Conservation (phyloP, 495 filamentous ascomycete species). For the Hypoxylon fuscum region DNA sequence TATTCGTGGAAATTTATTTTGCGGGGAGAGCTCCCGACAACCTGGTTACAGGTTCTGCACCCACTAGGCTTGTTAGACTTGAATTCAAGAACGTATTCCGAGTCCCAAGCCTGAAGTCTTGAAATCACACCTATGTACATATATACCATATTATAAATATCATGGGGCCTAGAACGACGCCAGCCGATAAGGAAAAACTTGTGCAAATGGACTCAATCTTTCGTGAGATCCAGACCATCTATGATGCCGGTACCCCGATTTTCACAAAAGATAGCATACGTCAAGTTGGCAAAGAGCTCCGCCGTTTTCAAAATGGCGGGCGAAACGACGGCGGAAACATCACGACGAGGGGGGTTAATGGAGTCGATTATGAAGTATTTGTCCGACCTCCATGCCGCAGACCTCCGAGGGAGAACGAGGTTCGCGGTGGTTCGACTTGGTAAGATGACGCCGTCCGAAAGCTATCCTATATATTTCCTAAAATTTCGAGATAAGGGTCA, state of each 20-base stretch:
- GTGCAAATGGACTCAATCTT: neutral
- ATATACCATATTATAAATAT: no score
- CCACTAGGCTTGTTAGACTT: no score
- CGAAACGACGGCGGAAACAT: slow-evolving; percentile 15
- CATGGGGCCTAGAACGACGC: neutral
- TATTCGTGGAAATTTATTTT: neutral
- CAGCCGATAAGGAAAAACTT: neutral
- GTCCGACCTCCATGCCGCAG: slow-evolving; percentile 3
- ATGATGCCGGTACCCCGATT: slow-evolving; percentile 22
- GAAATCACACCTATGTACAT: no score
- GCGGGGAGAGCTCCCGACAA: neutral
- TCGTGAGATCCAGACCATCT: slow-evolving; percentile 22
- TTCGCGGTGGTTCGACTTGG: slow-evolving; percentile 12
- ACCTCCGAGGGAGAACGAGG: slow-evolving; percentile 16
- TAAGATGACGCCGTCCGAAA: slow-evolving; percentile 12
- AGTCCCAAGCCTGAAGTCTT: no score
- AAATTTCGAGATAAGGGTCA: slow-evolving; percentile 18
- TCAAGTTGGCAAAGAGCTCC: slow-evolving; percentile 18
- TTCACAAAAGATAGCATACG: slow-evolving; percentile 25
- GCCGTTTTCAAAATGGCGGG: slow-evolving; percentile 17
- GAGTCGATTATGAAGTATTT: slow-evolving; percentile 22
- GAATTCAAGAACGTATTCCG: no score
- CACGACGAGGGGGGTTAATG: slow-evolving; percentile 10
- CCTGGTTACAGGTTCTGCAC: no score
- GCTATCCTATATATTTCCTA: slow-evolving; percentile 4